Base-by-base conservation (phyloP, 148 eudicot species). In the Chenopodium album region DNA sequence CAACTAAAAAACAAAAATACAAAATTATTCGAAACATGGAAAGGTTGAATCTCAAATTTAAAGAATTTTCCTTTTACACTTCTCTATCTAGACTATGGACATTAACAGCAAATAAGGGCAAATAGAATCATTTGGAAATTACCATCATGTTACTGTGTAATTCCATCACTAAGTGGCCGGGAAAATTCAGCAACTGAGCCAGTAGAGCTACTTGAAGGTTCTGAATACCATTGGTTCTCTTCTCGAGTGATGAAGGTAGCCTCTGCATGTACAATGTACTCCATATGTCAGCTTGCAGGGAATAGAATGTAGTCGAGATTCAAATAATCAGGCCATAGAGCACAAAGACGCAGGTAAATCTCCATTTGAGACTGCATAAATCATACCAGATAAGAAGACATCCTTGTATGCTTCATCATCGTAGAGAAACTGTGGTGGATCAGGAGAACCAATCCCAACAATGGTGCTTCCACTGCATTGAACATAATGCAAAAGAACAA, bases 341-440 rank as follows among this genome's bases (percentile, higher is more conserved):
- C 28, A 41, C 16, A 4, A 62, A 80, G 56, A 59, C 4, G 37
- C 37, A 34, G 46, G 32, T 29, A 70, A 7, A 23, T 37, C 31
- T 52, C 9, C 26, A 78, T 3, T 3, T 8, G 31, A 54, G 46
- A 60, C 52, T 34, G 34, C 37, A 56, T 74, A 60, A 41, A 62
- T 26, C 80, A 71, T 87, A 92, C 99, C 99, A 76, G 99, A 95
- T 78, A 95, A 77, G 80, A 95, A 95, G 29, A 95, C 97, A 63
- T 93, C 94, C 88, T 95, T 90, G 88, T 91, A 95, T n/a, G 89
- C 98, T 73, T 95, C 99, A 47, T 95, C 98, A 75, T 93, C 97
- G 79, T 95, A 95, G 63, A 95, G 66, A 87, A 95, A 93, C 67
- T 93, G 97, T 13, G 99, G 99, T 63, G 98, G 98, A 81, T 95